A percentile compares a stretch with the other conserved stretches of the same genome.
These are phyloP conservation scores for Neofusicoccum parvum DNA, from an alignment of 2,329 filamentous ascomycete genomes.

Conservation along the genomic window DNA sequence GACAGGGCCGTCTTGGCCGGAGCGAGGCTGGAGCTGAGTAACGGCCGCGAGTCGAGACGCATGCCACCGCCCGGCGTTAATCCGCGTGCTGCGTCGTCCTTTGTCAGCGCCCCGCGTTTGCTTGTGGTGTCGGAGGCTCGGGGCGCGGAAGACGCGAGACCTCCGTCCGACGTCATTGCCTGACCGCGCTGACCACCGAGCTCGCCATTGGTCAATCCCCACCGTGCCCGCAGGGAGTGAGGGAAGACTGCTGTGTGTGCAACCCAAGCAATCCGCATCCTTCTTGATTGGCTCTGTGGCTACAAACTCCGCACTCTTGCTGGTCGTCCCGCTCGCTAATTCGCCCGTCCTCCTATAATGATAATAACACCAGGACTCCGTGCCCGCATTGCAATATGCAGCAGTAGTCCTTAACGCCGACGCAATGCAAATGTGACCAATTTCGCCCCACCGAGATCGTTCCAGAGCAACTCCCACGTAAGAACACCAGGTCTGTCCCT, in stretches of 20 bases:
- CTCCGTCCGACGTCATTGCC: background rate
- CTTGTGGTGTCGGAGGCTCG: background rate
- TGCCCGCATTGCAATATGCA: background rate
- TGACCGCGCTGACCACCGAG: background rate
- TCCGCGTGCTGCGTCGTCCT: too few relatives aligned
- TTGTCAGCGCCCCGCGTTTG: background rate
- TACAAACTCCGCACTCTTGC: too few relatives aligned
- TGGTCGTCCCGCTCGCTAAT: too few relatives aligned
- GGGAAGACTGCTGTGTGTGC: too few relatives aligned
- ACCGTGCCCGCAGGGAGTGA: background rate
- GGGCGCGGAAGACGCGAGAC: background rate
- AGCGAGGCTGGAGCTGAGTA: too few relatives aligned
- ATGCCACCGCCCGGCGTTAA: too few relatives aligned
- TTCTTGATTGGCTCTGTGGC: too few relatives aligned
- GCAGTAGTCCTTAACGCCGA: constrained; percentile 11
- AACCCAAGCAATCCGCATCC: too few relatives aligned
- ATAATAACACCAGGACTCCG: background rate
- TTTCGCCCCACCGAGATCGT: background rate
- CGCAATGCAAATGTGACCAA: constrained; percentile 16
- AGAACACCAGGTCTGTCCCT: background rate
- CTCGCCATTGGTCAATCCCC: background rate
- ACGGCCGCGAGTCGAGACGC: too few relatives aligned
- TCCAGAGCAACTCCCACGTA: background rate
- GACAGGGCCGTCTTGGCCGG: too few relatives aligned
- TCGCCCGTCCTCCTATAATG: too few relatives aligned